A percentile compares a stretch with the other conserved stretches of the same genome.
Evolutionary conservation across 1,139 yeast species (phyloP).

Genomic region (Magnusiomyces suaveolens): DNA sequence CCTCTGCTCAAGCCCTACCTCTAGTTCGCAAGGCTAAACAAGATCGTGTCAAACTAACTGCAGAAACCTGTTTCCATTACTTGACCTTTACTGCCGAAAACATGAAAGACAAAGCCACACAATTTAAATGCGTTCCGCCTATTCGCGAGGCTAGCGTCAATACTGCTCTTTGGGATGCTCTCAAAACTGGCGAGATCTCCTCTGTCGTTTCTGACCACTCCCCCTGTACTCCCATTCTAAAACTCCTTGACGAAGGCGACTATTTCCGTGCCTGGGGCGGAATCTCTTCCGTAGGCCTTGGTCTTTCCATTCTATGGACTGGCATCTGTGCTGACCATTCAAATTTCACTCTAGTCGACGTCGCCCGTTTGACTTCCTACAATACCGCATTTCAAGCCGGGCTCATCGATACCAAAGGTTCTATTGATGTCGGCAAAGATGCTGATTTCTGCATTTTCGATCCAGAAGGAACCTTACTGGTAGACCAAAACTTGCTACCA

Average conservation of each 20-base stretch:
- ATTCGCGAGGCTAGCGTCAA: slow-evolving; percentile 68
- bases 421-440: slow-evolving; percentile 61
- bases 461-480: slow-evolving; percentile 44
- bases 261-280: slow-evolving; percentile 96
- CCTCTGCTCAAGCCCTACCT: slow-evolving; percentile 75
- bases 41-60: slow-evolving; percentile 51
- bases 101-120: slow-evolving; percentile 66
- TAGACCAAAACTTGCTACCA: slow-evolving; percentile 50
- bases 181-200: slow-evolving; percentile 54
- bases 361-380: slow-evolving; percentile 66
- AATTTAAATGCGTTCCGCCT: slow-evolving; percentile 92
- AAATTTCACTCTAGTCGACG: slow-evolving; percentile 39
- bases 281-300: slow-evolving; percentile 87
- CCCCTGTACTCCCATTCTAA: slow-evolving; percentile 88
- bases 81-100: slow-evolving; percentile 66
- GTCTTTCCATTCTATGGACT: slow-evolving; percentile 70
- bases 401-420: slow-evolving; percentile 60
- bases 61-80: slow-evolving; percentile 93
- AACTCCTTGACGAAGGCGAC: slow-evolving; percentile 73
- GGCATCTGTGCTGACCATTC: slow-evolving; percentile 47
- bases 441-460: slow-evolving; percentile 84
- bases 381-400: slow-evolving; percentile 87
- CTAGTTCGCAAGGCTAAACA: slow-evolving; percentile 53
- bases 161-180: slow-evolving; percentile 64
- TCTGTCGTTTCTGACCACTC: slow-evolving; percentile 93